phyloP scores from a whole-genome alignment of 208 protist genomes.

The Acanthamoeba castellanii region DNA sequence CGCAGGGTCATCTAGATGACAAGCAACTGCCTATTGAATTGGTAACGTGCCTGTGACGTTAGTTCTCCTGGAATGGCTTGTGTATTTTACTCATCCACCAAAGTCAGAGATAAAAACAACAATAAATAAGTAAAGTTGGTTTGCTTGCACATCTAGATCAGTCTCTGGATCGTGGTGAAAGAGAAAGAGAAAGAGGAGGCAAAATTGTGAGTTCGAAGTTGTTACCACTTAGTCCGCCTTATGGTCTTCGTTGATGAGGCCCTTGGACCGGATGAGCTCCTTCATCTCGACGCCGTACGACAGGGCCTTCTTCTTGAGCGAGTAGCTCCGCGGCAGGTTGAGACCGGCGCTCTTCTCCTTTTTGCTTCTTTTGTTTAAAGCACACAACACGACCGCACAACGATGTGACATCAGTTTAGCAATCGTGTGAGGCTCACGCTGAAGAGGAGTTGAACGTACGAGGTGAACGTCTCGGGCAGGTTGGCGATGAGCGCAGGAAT shows the following conservation, averaged over 20 bases:
- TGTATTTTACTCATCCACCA: neutral
- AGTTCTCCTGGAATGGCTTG: neutral
- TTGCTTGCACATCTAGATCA: neutral
- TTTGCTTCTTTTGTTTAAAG: neutral
- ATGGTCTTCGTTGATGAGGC: neutral
- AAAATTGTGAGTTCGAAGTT: no score
- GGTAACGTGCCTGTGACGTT: neutral
- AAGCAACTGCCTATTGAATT: neutral
- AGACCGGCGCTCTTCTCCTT: neutral
- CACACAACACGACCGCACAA: neutral
- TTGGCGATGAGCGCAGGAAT: constrained; percentile 9
- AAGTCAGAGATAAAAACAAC: neutral
- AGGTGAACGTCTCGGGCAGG: neutral
- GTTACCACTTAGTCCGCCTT: neutral
- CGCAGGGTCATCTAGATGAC: no score
- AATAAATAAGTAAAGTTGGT: neutral
- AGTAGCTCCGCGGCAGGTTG: constrained; percentile 28
- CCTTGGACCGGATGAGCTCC: neutral
- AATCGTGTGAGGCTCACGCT: no score
- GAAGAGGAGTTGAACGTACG: neutral
- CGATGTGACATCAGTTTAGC: neutral
- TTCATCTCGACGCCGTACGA: constrained; percentile 26
- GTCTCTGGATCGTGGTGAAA: neutral
- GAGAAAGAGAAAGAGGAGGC: neutral
- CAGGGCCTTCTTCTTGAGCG: constrained; percentile 35